Base-by-base conservation (phyloP, 1,139 yeast species). In the Wickerhamiella pararugosa region DNA sequence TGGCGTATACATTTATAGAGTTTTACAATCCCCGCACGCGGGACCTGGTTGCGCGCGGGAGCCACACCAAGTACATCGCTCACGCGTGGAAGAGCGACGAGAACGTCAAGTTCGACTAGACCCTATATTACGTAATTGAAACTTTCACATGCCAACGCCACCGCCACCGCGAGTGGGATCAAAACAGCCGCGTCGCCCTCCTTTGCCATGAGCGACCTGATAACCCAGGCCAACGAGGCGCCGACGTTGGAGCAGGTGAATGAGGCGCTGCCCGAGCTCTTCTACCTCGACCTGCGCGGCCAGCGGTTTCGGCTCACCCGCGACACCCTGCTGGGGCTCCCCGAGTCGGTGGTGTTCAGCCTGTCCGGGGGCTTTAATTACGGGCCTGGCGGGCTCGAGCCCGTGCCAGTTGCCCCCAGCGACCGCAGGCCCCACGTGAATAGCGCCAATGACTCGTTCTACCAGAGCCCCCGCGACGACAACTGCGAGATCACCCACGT, bases 261-360 rank as follows among this genome's bases (percentile, higher is more conserved):
- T 10, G 49, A 43, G 9, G 50, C 47, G 31, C 48, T 49, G 7
- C 52, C 55, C 7, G 53, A 52, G 25, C 47, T 47, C 25, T 79
- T 83, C 47, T 72, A 69, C 51, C 69, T 79, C 61, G 75, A 76
- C 55, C 70, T 79, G 43, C 67, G 92, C 41, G 92, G 83, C 9
- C 62, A 59, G 11, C 58, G 63, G 47, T 82, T 79, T 59, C 72
- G 76, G 43, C 77, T 90, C 40, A 76, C 94, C 2, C 69, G 95
- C 49, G 94, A 84, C 52, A 95, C 84, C 58, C 70, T 90, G 51
- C 78, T 86, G 80, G 76, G 87, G 44, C 66, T 90, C 42, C 97
- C 98, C 1, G 97, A 92, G 59, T 76, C 90, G 49, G 77, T 92
- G 29, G 65, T 92, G 47, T 70, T 87, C 44, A 84, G 96, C 51